Conservation (phyloP, 2,329 filamentous ascomycete species). For the Sporothrix euskadiensis region DNA sequence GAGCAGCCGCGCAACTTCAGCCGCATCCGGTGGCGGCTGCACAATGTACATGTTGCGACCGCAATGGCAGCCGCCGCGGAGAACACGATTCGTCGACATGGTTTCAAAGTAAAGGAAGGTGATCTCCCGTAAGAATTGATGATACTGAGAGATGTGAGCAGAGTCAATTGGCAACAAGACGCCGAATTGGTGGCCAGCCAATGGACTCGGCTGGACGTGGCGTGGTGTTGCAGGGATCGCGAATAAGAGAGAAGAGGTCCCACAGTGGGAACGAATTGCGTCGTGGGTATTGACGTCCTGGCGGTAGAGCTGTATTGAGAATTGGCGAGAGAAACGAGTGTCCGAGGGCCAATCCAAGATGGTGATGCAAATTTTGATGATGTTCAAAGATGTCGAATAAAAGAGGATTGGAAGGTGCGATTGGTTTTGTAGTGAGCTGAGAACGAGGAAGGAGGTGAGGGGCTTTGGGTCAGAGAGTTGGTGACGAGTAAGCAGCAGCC, state of each 20-base stretch:
- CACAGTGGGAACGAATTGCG: constrained; percentile 13
- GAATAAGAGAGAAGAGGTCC: not conserved
- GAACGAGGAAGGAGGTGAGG: not conserved
- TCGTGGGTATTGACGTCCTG: not conserved
- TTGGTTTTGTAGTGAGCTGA: not conserved
- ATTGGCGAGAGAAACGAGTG: not conserved
- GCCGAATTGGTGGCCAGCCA: not conserved
- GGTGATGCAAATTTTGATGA: not conserved
- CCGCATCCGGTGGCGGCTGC: constrained; percentile 60
- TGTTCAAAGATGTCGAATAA: not conserved
- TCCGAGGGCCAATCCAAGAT: not conserved
- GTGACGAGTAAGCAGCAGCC: constrained; percentile 10
- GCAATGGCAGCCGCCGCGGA: constrained; percentile 80
- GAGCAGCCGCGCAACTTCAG: constrained; percentile 64
- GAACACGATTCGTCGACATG: constrained; percentile 46
- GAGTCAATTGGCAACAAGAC: not conserved
- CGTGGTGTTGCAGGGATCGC: constrained; percentile 13
- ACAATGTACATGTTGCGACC: constrained; percentile 82
- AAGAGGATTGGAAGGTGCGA: not conserved
- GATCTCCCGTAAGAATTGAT: not conserved
- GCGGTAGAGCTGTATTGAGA: not conserved
- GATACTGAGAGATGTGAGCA: not conserved
- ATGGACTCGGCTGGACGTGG: not conserved
- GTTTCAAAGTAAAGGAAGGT: not conserved
- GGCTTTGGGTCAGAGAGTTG: not conserved